Base-by-base conservation (phyloP, 1,284 basidiomycete species). In the Puccinia hordei region DNA sequence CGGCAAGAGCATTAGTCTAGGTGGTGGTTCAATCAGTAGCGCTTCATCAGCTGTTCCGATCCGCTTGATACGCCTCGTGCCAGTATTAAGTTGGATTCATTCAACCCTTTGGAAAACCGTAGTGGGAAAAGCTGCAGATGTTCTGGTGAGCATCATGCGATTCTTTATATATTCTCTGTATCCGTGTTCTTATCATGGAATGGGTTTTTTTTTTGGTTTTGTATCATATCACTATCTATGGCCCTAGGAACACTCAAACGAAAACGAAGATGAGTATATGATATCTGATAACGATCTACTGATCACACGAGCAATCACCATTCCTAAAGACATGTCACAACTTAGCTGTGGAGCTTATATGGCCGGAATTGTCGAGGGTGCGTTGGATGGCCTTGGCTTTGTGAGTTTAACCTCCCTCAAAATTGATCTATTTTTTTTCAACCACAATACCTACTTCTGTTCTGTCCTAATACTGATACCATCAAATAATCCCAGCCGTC, bases 291-390 rank as follows among this genome's bases (percentile, higher is more conserved):
- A 99, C 85, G 92, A 94, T 84, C 95, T 97, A 15, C 90, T 92
- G 27, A 89, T 98, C 82, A 95, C 97, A 78, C 90, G 93, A 82
- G 89, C 93, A 83, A 94, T 99, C 82, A 94, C 94, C 24, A 92
- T 98, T 33, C 97, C 96, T 8, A 91, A 91, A 83, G 97, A 99
- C 84, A 92, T 99, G 90, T 92, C 90, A 82, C 92, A 94, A 84
- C 89, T 99, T 53, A 95, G 92, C 84, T 98, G 95, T 84, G 98
- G 95, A 51, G 98, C 96, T 0, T 93, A 97, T 85, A 95, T 95
- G 0, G 96, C 96, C 6, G 96, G 97, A 0, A 92, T 99, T 79
- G 95, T 99, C 4, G 97, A 99, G 87, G 96, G 95, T 9, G 94
- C 98, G 3, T 88, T 99, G 81, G 96, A 99, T 85, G 95, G 95